A percentile compares a stretch with the other conserved stretches of the same genome.
phyloP scores from a whole-genome alignment of 2,329 filamentous ascomycete genomes.

The Oidium heveae region DNA sequence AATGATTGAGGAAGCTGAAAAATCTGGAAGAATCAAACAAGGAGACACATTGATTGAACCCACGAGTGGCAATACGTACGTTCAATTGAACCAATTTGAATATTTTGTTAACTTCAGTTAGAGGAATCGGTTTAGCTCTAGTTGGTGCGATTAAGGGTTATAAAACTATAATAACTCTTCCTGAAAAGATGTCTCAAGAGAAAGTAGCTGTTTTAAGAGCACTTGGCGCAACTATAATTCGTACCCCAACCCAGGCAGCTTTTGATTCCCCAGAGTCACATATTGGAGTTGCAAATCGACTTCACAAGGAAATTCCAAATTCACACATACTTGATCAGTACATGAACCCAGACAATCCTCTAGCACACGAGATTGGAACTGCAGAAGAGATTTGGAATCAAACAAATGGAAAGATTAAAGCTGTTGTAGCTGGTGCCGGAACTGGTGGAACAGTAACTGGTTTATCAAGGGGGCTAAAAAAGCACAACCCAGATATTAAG shows the following conservation, averaged over 20 bases:
- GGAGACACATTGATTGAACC: slow-evolving; percentile 95
- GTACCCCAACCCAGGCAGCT: slow-evolving; percentile 85
- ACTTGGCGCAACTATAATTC: slow-evolving; percentile 87
- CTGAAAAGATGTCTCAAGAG: slow-evolving; percentile 98
- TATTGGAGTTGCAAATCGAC: slow-evolving; percentile 72
- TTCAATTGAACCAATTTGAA: slow-evolving; percentile 1
- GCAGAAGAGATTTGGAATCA: slow-evolving; percentile 93
- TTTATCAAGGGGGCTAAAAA: slow-evolving; percentile 58
- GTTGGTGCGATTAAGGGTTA: slow-evolving; percentile 93
- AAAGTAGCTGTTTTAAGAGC: slow-evolving; percentile 90
- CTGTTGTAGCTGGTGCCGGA: slow-evolving; percentile 73
- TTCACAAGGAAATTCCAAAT: slow-evolving; percentile 90
- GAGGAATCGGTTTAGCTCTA: slow-evolving; percentile 76
- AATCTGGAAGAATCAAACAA: slow-evolving; percentile 76
- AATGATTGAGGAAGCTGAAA: slow-evolving; percentile 94
- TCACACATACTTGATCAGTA: slow-evolving; percentile 97
- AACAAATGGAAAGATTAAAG: slow-evolving; percentile 58
- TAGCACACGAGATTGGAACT: slow-evolving; percentile 81
- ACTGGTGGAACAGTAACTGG: slow-evolving; percentile 92
- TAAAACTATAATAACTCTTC: slow-evolving; percentile 93
- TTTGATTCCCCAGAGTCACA: slow-evolving; percentile 90
- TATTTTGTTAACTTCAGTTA: slow-evolving; percentile 15
- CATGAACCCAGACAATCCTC: slow-evolving; percentile 69
- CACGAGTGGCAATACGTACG: slow-evolving; percentile 74
- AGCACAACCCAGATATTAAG: slow-evolving; percentile 67